Base-by-base conservation (phyloP, 2,329 filamentous ascomycete species). In the Pseudogymnoascus sp. region DNA sequence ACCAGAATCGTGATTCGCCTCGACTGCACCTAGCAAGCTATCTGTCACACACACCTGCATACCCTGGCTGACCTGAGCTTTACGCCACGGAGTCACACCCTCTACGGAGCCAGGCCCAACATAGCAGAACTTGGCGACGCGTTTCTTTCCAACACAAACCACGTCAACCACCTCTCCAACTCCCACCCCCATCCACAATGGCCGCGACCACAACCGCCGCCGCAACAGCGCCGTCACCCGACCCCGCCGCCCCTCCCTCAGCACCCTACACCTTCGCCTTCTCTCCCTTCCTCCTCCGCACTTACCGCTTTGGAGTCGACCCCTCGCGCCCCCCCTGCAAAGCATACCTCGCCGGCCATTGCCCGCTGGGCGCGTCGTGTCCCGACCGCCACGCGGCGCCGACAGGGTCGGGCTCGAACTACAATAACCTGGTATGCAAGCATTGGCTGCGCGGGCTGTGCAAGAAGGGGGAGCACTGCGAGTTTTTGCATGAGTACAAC, bases 401-500 rank as follows among this genome's bases (percentile, higher is more conserved):
- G 42, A 69, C 62, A 48, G 18, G n/a, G 33, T 10, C 15, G 13
- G 65, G 64, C 21, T 79, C 78, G 40, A 86, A 85, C 35, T 88
- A 88, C 73, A 90, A 88, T 77, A 89, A 84, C 72, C 85, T 97
- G 13, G 93, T 99, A 64, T 99, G 94, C 85, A 99, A 99, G 79
- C 94, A 97, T 81, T 97, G 94, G 87, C 86, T 97, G 71, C 90
- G 95, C 67, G 93, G 92, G 0, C 85, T 99, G 18, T 99, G 94
- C 81, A 99, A 99, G 74, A 97, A 97, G 77, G 94, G 93, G 70
- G 88, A 97, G 72, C 85, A 87, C 68, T 99, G 94, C 85, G 94
- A 99, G 79, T 99, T 97, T 71, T 81, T 97, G 58, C 94, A 99
- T 81, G 94, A 97, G 77, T 99, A 97, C 80, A 97, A 99, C 77